These are phyloP conservation scores for Saccharomyces jurei DNA, from an alignment of 805 yeast genomes.

Conservation along the genomic window DNA sequence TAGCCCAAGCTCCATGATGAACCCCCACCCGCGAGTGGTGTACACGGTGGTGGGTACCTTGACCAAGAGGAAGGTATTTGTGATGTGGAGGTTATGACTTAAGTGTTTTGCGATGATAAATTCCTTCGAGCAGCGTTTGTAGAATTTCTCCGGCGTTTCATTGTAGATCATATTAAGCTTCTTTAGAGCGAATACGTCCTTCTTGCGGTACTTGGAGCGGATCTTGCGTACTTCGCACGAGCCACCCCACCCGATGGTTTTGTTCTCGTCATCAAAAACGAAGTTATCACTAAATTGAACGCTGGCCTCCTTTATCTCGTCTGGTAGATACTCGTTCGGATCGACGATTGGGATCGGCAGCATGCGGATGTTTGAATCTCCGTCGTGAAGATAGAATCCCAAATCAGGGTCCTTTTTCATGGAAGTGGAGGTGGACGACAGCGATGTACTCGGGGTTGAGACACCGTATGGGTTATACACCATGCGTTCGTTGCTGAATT, in stretches of 20 bases:
- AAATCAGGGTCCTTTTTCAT: constrained; percentile 12
- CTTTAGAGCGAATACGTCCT: constrained; percentile 53
- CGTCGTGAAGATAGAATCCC: constrained; percentile 30
- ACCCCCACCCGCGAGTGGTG: constrained; percentile 68
- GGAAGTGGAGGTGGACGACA: neutral
- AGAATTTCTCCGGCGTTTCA: constrained; percentile 59
- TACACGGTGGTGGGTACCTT: constrained; percentile 48
- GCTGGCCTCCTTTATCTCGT: constrained; percentile 40
- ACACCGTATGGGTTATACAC: constrained; percentile 61
- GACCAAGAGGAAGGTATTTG: constrained; percentile 45
- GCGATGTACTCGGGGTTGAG: constrained; percentile 5
- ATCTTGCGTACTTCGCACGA: constrained; percentile 55
- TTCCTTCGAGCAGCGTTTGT: constrained; percentile 56
- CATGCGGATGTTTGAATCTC: constrained; percentile 35
- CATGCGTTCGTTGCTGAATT: constrained; percentile 32
- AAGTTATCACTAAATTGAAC: constrained; percentile 48
- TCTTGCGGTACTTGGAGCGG: constrained; percentile 28
- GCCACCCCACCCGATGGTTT: constrained; percentile 64
- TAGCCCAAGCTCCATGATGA: constrained; percentile 57
- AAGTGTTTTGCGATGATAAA: constrained; percentile 50
- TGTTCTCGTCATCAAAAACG: constrained; percentile 37
- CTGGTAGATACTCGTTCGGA: constrained; percentile 60
- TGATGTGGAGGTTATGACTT: constrained; percentile 48
- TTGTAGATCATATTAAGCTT: constrained; percentile 50
- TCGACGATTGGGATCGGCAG: constrained; percentile 55